phyloP scores from a whole-genome alignment of 305 asterid species.

The Coffea humblotiana region DNA sequence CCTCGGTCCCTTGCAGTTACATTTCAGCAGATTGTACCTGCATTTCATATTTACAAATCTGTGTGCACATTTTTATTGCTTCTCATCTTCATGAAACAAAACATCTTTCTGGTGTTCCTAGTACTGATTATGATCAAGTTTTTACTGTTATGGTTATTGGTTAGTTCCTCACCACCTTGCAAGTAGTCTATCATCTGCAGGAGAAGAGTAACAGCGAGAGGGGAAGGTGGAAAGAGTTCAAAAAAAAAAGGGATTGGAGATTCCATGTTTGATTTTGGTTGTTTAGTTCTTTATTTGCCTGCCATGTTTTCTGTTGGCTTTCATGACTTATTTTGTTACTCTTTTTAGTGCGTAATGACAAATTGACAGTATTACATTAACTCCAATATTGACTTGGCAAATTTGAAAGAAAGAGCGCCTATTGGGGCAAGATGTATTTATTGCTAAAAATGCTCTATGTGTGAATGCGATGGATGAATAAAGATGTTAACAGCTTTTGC shows the following conservation, averaged over 20 bases:
- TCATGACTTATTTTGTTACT: background rate
- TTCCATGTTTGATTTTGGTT: background rate
- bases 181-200: background rate
- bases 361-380: slow-evolving; percentile 7
- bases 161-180: background rate
- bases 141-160: background rate
- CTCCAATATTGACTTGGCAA: background rate
- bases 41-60: background rate
- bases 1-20: background rate
- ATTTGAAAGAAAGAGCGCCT: background rate
- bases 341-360: background rate
- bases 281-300: background rate
- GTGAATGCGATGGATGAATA: slow-evolving; percentile 15
- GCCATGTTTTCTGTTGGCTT: background rate
- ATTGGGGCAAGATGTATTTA: slow-evolving; percentile 7
- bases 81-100: background rate
- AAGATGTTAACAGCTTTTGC: slow-evolving; percentile 9
- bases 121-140: background rate
- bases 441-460: slow-evolving; percentile 6
- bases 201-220: too few relatives aligned
- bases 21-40: background rate
- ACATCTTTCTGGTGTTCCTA: background rate
- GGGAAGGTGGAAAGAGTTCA: too few relatives aligned
- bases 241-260: too few relatives aligned
- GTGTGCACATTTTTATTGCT: background rate